A percentile compares a stretch with the other conserved stretches of the same genome.
These are phyloP conservation scores for Rhodotorula glutinis DNA, from an alignment of 1,284 basidiomycete species.

Conservation along the genomic window DNA sequence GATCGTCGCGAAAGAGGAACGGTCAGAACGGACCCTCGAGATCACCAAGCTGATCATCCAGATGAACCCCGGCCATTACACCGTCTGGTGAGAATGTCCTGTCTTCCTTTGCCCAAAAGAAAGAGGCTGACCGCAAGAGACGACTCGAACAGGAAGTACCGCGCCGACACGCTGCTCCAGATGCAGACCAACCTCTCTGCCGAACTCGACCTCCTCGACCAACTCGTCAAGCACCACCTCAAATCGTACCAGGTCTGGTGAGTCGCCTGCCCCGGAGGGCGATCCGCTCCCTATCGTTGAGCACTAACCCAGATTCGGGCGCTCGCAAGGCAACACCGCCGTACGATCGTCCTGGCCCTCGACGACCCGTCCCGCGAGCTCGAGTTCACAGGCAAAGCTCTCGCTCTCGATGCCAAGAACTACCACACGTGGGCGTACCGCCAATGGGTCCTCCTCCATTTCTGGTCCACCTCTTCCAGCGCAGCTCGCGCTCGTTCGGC, in stretches of 20 bases:
- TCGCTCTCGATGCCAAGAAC: slow-evolving; percentile 79
- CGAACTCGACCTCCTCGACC: slow-evolving; percentile 79
- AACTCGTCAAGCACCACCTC: slow-evolving; percentile 71
- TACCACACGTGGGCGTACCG: slow-evolving; percentile 96
- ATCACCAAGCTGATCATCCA: slow-evolving; percentile 81
- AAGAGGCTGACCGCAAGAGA: background rate
- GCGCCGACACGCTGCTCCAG: slow-evolving; percentile 74
- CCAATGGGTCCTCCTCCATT: slow-evolving; percentile 83
- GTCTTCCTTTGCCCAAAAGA: fast-evolving
- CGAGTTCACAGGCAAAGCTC: slow-evolving; percentile 67
- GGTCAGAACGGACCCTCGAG: slow-evolving; percentile 71
- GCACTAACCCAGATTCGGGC: no score
- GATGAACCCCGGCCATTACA: slow-evolving; percentile 88
- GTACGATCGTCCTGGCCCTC: slow-evolving; percentile 62
- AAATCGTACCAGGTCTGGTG: slow-evolving; percentile 95
- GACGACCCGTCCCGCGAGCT: slow-evolving; percentile 63
- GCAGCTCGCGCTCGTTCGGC: slow-evolving; percentile 3
- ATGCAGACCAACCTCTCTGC: slow-evolving; percentile 63
- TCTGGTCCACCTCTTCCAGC: slow-evolving; percentile 54
- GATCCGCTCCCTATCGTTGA: no score
- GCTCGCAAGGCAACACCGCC: slow-evolving; percentile 88
- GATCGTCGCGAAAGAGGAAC: slow-evolving; percentile 69
- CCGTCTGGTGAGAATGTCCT: slow-evolving; percentile 68
- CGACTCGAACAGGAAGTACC: slow-evolving; percentile 73
- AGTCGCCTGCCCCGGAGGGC: no score